Evolutionary conservation across 208 protist species (phyloP).

Genomic region (Entamoeba histolytica): DNA sequence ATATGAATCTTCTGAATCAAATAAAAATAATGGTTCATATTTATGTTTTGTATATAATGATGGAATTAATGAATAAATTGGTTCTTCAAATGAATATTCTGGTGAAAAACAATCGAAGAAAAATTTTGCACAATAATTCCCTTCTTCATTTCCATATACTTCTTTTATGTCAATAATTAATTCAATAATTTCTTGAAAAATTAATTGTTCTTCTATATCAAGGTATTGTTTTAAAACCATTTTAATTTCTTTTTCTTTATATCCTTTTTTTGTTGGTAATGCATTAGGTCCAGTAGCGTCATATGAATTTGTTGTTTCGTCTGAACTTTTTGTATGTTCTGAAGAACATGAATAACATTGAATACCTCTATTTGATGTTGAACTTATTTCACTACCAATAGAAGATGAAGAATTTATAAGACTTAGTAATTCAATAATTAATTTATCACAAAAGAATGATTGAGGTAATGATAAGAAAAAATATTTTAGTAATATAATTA

Average conservation of each 20-base stretch:
- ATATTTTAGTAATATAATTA: neutral
- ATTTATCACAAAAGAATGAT: neutral
- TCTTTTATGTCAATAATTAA: neutral
- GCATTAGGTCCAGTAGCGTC: no score
- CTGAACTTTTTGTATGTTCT: neutral
- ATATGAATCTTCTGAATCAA: neutral
- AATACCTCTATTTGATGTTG: no score
- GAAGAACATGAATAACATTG: no score
- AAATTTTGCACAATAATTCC: neutral
- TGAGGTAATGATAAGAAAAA: neutral
- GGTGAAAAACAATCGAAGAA: neutral
- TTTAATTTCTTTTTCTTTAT: neutral
- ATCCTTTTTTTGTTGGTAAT: neutral
- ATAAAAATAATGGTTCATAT: neutral
- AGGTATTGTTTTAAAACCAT: neutral
- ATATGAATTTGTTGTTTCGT: neutral
- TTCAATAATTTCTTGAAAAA: neutral
- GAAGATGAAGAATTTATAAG: neutral
- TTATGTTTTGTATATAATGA: neutral
- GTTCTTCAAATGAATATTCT: neutral
- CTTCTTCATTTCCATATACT: neutral
- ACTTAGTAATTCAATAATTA: neutral
- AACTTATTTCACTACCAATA: neutral
- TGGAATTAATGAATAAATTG: neutral
- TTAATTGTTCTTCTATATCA: neutral